Conservation (phyloP, 2,329 filamentous ascomycete species). For the Xylariaceae sp. region DNA sequence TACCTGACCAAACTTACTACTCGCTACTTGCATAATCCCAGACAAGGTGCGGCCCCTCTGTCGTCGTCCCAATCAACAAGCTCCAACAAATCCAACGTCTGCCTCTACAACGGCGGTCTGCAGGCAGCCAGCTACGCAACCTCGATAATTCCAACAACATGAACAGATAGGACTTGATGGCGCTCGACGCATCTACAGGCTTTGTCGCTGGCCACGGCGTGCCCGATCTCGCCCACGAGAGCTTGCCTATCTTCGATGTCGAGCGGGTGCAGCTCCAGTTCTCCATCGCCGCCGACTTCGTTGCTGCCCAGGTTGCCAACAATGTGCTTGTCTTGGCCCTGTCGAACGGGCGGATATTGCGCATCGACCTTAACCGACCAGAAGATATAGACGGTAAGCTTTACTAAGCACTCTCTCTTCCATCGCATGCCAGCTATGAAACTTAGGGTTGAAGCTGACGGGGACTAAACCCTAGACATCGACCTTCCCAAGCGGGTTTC, state of each 20-base stretch:
- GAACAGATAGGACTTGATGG: conserved; percentile 53
- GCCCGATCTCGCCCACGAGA: conserved; percentile 59
- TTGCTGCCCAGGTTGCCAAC: conserved; percentile 94
- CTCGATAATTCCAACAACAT: conserved; percentile 25
- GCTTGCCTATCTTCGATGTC: conserved; percentile 90
- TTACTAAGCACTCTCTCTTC: conserved; percentile 45
- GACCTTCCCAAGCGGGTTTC: conserved; percentile 92
- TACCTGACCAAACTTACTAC: background rate
- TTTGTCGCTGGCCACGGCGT: conserved; percentile 69
- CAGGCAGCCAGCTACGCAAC: conserved; percentile 14
- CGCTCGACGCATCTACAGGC: conserved; percentile 71
- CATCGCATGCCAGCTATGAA: background rate
- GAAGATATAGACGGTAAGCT: conserved; percentile 80
- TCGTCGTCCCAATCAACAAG: background rate
- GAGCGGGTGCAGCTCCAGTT: conserved; percentile 93
- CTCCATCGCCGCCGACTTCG: conserved; percentile 91
- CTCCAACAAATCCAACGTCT: background rate
- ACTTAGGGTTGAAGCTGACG: conserved; percentile 12
- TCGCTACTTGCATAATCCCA: conserved; percentile 5
- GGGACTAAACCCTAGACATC: conserved; percentile 67
- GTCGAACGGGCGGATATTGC: conserved; percentile 86
- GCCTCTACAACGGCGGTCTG: conserved; percentile 1
- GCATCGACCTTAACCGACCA: conserved; percentile 91
- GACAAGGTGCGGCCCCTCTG: background rate
- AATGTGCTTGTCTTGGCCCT: conserved; percentile 93